Percentiles rank a stretch among this genome's conserved stretches.
Conservation (phyloP, 106 monocot species). For the Apostasia ramifera region DNA sequence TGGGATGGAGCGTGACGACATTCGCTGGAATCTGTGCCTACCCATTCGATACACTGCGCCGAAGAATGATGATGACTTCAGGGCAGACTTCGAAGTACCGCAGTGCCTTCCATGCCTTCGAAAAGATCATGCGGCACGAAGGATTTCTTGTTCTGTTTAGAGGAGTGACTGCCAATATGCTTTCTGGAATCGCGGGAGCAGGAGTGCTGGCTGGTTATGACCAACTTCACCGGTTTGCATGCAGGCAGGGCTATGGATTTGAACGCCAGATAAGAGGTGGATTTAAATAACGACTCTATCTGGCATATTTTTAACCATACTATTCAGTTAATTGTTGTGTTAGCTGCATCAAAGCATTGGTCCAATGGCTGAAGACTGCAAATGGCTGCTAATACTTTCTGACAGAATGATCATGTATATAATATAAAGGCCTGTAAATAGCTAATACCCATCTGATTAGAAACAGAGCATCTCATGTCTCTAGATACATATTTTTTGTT, state of each 20-base stretch:
- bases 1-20: slow-evolving; percentile 78
- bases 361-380: not conserved
- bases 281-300: slow-evolving; percentile 12
- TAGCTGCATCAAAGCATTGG: no score
- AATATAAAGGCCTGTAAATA: slow-evolving; percentile 6
- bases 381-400: not conserved
- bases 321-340: no score
- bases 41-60: slow-evolving; percentile 85
- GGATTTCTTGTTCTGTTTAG: slow-evolving; percentile 60
- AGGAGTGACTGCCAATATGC: slow-evolving; percentile 84
- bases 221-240: slow-evolving; percentile 48
- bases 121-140: slow-evolving; percentile 47
- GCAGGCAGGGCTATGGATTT: slow-evolving; percentile 24
- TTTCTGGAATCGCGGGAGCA: slow-evolving; percentile 86
- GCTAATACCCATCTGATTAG: slow-evolving; percentile 7
- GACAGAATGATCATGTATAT: not conserved
- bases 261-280: slow-evolving; percentile 21
- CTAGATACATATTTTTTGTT: no score
- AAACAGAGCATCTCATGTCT: slow-evolving; percentile 31
- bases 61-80: slow-evolving; percentile 96
- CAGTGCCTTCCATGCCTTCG: slow-evolving; percentile 49
- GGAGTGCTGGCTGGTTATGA: slow-evolving; percentile 90
- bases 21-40: slow-evolving; percentile 75
- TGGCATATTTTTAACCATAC: no score
- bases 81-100: slow-evolving; percentile 61